These are phyloP conservation scores for Leavenworthia alabamica DNA, from an alignment of 345 rosid genomes.

Conservation along the genomic window DNA sequence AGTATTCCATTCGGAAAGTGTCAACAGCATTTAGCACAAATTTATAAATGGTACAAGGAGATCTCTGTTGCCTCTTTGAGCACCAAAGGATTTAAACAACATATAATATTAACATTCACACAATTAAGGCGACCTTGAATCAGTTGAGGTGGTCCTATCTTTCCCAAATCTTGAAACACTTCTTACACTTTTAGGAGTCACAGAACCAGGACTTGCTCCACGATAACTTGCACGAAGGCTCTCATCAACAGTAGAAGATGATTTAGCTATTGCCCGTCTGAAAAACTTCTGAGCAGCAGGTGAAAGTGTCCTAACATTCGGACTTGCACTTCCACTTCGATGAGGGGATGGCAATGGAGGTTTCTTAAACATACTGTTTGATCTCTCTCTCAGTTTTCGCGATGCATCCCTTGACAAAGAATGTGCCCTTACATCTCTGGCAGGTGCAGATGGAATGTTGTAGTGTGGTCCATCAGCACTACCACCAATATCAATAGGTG, in stretches of 20 bases:
- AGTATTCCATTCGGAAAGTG: not conserved
- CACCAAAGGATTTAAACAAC: not conserved
- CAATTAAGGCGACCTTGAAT: constrained; percentile 63
- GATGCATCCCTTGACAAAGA: constrained; percentile 88
- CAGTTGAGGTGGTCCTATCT: constrained; percentile 52
- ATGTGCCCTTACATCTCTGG: constrained; percentile 79
- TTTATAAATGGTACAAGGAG: constrained; percentile 11
- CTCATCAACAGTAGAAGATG: constrained; percentile 82
- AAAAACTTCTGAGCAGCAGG: constrained; percentile 97
- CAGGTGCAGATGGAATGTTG: constrained; percentile 68
- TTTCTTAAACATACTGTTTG: constrained; percentile 74
- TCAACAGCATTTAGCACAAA: not conserved
- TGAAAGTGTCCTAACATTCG: constrained; percentile 64
- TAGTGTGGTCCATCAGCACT: constrained; percentile 76
- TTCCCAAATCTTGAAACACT: constrained; percentile 77
- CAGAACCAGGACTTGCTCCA: constrained; percentile 57
- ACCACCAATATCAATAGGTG: constrained; percentile 89
- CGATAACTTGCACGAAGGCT: constrained; percentile 90
- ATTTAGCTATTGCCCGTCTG: constrained; percentile 74
- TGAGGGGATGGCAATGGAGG: constrained; percentile 88
- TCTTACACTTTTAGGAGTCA: constrained; percentile 69
- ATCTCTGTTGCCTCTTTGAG: constrained; percentile 16
- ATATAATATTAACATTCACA: constrained; percentile 37
- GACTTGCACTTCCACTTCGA: constrained; percentile 96
- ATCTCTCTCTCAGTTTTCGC: constrained; percentile 67